Conservation (phyloP, 1,284 basidiomycete species). For the Tilletia setariae region DNA sequence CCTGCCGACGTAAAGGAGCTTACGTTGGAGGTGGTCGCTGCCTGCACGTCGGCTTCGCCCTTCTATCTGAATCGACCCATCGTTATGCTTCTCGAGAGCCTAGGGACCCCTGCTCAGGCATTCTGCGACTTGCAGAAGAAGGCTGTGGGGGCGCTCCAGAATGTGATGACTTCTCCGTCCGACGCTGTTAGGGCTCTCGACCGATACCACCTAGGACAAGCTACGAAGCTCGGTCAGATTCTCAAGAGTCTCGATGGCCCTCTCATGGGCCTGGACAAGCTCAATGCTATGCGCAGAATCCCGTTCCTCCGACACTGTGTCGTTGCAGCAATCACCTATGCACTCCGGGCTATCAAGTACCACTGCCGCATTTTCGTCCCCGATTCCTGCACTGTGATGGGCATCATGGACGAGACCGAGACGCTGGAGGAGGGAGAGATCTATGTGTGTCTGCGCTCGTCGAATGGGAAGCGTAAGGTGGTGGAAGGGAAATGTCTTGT, state of each 20-base stretch:
- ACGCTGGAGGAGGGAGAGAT: conserved; percentile 28
- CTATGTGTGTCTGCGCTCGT: conserved; percentile 26
- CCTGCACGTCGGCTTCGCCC: conserved; percentile 62
- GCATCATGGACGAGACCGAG: conserved; percentile 62
- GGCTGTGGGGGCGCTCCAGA: conserved; percentile 59
- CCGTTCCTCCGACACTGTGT: conserved; percentile 64
- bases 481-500: conserved; percentile 32
- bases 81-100: conserved; percentile 66
- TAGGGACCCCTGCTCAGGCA: conserved; percentile 62
- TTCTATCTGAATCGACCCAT: conserved; percentile 59
- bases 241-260: conserved; percentile 60
- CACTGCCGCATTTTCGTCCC: conserved; percentile 69
- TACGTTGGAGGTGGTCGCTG: conserved; percentile 68
- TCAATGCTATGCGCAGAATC: conserved; percentile 58
- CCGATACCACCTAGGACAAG: conserved; percentile 61
- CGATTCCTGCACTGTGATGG: conserved; percentile 67
- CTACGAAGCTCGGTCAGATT: conserved; percentile 61
- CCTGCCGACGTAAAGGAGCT: conserved; percentile 57
- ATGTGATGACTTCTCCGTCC: conserved; percentile 62
- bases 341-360: conserved; percentile 67
- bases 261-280: conserved; percentile 59
- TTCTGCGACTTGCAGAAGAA: conserved; percentile 64
- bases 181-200: conserved; percentile 60
- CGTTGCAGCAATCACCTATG: conserved; percentile 62
- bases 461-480: conserved; percentile 15